These are phyloP conservation scores for Noccaea caerulescens DNA, from an alignment of 345 rosid genomes.

Conservation along the genomic window DNA sequence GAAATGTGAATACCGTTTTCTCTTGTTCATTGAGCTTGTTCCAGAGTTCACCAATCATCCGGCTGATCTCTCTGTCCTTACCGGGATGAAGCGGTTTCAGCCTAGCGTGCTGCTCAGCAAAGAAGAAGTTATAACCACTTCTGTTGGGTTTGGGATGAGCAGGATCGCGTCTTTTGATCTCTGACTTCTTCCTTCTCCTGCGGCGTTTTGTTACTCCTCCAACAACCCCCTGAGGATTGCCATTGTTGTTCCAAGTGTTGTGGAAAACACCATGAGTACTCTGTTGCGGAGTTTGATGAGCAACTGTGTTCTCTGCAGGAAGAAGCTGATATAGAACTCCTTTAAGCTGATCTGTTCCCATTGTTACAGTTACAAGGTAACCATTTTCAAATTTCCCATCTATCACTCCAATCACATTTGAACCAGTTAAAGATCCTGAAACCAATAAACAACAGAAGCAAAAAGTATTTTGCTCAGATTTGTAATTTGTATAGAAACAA, in stretches of 20 bases:
- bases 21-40: conserved; percentile 67
- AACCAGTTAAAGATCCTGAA: conserved; percentile 50
- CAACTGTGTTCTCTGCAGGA: conserved; percentile 34
- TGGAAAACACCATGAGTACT: conserved; percentile 35
- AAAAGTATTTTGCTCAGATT: background rate
- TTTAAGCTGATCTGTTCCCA: conserved; percentile 79
- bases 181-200: conserved; percentile 82
- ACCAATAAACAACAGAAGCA: conserved; percentile 6
- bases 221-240: conserved; percentile 40
- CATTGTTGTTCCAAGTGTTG: conserved; percentile 36
- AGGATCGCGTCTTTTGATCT: conserved; percentile 93
- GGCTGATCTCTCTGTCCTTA: conserved; percentile 88
- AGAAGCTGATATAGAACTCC: conserved; percentile 74
- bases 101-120: conserved; percentile 91
- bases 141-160: conserved; percentile 91
- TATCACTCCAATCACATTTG: conserved; percentile 74
- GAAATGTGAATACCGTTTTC: conserved; percentile 53
- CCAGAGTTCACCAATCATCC: conserved; percentile 97
- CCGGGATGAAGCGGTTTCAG: conserved; percentile 94
- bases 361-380: conserved; percentile 76
- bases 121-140: conserved; percentile 96
- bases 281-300: conserved; percentile 49
- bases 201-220: conserved; percentile 63
- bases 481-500: background rate
- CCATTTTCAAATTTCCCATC: conserved; percentile 95